These are phyloP conservation scores for Botrytis hyacinthi DNA, from an alignment of 2,329 filamentous ascomycete species.

Conservation along the genomic window DNA sequence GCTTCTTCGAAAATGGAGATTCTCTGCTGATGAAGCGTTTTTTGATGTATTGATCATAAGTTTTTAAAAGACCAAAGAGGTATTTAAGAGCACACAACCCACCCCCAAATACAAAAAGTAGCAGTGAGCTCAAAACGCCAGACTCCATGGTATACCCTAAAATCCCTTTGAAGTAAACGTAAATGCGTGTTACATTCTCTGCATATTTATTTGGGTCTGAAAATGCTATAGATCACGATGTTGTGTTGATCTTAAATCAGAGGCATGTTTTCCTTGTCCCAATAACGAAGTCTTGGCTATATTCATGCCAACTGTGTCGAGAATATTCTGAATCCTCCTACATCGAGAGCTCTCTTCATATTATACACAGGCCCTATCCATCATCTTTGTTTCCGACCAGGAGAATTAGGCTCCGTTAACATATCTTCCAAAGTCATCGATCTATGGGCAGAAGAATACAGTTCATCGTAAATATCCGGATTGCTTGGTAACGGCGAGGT, in stretches of 20 bases:
- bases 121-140: background rate
- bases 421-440: constrained; percentile 9
- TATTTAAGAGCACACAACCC: background rate
- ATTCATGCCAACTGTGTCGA: no score
- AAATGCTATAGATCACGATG: background rate
- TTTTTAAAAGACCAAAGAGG: background rate
- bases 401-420: background rate
- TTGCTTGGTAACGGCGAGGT: background rate
- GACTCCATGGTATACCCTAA: background rate
- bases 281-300: background rate
- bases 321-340: no score
- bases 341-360: background rate
- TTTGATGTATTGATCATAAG: no score
- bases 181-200: background rate
- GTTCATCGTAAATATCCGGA: background rate
- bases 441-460: constrained; percentile 2
- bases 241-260: background rate
- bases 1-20: no score
- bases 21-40: no score
- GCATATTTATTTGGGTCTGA: background rate
- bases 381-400: background rate
- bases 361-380: background rate
- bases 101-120: background rate
- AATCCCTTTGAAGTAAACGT: background rate
- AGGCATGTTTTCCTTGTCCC: background rate